Conservation (phyloP, 2,329 filamentous ascomycete species). For the Cryphonectria japonica region DNA sequence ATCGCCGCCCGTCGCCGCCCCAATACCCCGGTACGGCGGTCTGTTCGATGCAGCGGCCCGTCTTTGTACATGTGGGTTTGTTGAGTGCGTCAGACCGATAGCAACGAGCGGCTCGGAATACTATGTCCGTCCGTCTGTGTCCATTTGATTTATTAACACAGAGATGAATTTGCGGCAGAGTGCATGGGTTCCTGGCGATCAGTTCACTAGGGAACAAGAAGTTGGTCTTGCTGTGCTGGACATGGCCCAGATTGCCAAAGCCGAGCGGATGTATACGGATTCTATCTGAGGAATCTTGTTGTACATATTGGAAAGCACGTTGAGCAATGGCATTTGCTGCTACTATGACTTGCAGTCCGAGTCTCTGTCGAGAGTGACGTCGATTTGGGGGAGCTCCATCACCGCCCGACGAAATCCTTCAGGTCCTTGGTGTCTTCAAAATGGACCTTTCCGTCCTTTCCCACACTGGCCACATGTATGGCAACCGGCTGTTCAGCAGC, state of each 20-base stretch:
- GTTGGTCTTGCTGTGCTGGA: neutral
- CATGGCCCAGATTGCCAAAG: neutral
- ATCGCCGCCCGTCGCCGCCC: neutral
- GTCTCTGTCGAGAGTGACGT: neutral
- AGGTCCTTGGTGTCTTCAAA: slow-evolving; percentile 65
- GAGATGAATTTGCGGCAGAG: neutral
- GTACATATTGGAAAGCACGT: slow-evolving; percentile 22
- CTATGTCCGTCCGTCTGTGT: neutral
- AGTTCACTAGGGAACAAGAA: neutral
- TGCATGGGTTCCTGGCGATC: neutral
- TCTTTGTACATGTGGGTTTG: neutral
- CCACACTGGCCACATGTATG: slow-evolving; percentile 60
- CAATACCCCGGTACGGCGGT: neutral
- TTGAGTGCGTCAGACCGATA: neutral
- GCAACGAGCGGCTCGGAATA: neutral
- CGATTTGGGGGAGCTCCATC: slow-evolving; percentile 14
- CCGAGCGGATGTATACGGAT: neutral
- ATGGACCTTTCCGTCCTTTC: slow-evolving; percentile 66
- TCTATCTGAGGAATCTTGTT: slow-evolving; percentile 8
- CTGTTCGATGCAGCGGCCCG: neutral
- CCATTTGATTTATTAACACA: neutral
- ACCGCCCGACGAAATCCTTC: slow-evolving; percentile 56
- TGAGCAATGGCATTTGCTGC: neutral
- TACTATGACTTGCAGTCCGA: neutral
- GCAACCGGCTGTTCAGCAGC: slow-evolving; percentile 45